Conservation (phyloP, 2,329 filamentous ascomycete genomes). For the Fusarium protoensiforme region DNA sequence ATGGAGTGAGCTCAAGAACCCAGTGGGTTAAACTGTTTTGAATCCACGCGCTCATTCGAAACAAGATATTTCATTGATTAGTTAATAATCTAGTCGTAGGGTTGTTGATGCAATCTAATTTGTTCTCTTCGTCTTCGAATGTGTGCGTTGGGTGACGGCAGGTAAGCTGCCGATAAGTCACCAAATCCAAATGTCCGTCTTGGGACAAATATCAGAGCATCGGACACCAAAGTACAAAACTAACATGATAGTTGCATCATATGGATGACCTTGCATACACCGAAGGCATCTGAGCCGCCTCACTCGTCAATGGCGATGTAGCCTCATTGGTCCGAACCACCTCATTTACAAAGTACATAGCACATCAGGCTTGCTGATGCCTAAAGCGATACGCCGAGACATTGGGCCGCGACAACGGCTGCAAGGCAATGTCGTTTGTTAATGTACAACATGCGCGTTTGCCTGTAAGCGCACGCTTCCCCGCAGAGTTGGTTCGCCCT, state of each 20-base stretch:
- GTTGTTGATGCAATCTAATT: background rate
- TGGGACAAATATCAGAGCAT: background rate
- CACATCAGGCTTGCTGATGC: background rate
- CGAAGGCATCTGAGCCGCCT: background rate
- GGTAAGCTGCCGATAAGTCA: background rate
- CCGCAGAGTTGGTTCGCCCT: background rate
- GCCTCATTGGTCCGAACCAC: background rate
- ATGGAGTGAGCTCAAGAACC: background rate
- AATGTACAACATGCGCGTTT: background rate
- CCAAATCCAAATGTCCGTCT: background rate
- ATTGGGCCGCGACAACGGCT: background rate
- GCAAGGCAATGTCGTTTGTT: background rate
- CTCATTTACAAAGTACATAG: background rate
- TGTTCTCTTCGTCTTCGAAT: background rate
- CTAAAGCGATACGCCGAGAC: background rate
- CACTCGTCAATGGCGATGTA: background rate
- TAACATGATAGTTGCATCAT: background rate
- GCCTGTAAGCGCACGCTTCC: background rate
- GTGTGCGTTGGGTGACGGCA: no score
- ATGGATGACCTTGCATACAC: background rate
- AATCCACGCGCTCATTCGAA: background rate
- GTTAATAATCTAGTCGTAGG: background rate
- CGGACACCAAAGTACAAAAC: background rate
- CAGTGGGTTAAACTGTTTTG: background rate
- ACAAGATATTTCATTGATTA: background rate